These are phyloP conservation scores for Cenchrus purpureus DNA, from an alignment of 176 grass and related monocot species.

Conservation along the genomic window DNA sequence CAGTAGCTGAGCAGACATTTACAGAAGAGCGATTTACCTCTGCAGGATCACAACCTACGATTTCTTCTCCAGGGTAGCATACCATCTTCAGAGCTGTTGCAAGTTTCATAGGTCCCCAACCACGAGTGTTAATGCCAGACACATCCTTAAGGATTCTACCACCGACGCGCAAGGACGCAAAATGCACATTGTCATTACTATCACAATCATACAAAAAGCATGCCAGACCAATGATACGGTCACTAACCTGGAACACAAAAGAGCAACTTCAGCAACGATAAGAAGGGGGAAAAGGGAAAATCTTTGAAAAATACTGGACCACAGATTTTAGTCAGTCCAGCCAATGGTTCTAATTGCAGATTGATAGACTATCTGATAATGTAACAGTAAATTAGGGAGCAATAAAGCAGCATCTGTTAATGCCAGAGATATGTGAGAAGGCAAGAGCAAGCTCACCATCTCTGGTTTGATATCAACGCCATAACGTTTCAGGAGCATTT, in stretches of 20 bases:
- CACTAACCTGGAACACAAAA: constrained; percentile 13
- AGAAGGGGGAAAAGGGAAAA: no score
- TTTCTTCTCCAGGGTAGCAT: neutral
- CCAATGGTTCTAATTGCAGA: no score
- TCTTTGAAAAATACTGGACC: neutral
- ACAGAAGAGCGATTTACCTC: neutral
- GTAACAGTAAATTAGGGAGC: no score
- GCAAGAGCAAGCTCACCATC: neutral
- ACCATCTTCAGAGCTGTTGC: neutral
- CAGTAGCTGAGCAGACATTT: no score
- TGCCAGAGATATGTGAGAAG: neutral
- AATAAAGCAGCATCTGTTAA: no score
- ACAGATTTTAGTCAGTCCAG: no score
- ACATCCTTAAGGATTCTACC: neutral
- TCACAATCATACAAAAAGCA: neutral
- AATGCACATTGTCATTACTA: neutral
- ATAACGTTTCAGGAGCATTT: neutral
- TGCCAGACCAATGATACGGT: neutral
- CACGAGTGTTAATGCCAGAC: neutral
- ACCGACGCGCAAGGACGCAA: neutral
- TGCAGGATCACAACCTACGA: neutral
- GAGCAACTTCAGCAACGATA: neutral
- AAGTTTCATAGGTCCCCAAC: neutral
- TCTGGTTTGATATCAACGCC: constrained; percentile 1
- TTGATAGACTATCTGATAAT: neutral